These are phyloP conservation scores for Aspergillus aculeatus DNA, from an alignment of 2,329 filamentous ascomycete species.

Conservation along the genomic window DNA sequence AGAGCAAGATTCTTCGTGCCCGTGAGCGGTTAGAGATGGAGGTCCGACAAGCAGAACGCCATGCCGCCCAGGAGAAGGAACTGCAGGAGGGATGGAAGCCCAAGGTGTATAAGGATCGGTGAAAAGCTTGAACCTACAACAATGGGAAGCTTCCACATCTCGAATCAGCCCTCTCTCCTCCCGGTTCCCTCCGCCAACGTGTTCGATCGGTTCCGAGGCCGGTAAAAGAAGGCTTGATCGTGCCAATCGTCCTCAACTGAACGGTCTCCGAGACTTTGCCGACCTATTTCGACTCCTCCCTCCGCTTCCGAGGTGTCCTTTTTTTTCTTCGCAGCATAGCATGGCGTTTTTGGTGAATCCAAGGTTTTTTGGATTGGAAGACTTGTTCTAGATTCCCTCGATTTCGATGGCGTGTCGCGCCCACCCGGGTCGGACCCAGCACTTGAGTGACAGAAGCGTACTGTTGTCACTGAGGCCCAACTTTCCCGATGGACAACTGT, in stretches of 20 bases:
- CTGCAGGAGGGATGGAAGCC: conserved; percentile 85
- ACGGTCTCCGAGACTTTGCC: conserved; percentile 2
- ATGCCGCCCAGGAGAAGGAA: conserved; percentile 73
- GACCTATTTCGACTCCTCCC: conserved; percentile 14
- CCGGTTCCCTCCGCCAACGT: neutral
- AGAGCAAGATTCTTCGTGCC: conserved; percentile 92
- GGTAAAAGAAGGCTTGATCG: neutral
- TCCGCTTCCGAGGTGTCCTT: conserved; percentile 4
- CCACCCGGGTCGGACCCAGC: neutral
- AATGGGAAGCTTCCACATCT: neutral
- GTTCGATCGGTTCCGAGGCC: neutral
- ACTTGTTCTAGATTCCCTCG: conserved; percentile 17
- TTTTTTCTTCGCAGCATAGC: conserved; percentile 38
- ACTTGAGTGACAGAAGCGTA: neutral
- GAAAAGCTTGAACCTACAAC: conserved; percentile 18
- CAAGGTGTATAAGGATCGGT: conserved; percentile 88
- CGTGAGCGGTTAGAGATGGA: conserved; percentile 91
- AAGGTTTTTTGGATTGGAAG: conserved; percentile 21
- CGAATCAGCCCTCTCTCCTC: neutral
- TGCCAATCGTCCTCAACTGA: neutral
- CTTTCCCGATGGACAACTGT: neutral
- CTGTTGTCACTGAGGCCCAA: neutral
- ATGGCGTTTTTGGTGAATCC: conserved; percentile 39
- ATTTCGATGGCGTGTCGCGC: neutral
- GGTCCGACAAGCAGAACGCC: conserved; percentile 68